A percentile compares a stretch with the other conserved stretches of the same genome.
Evolutionary conservation across 805 yeast species (phyloP).

Genomic region (Tetrapisispora phaffii): DNA sequence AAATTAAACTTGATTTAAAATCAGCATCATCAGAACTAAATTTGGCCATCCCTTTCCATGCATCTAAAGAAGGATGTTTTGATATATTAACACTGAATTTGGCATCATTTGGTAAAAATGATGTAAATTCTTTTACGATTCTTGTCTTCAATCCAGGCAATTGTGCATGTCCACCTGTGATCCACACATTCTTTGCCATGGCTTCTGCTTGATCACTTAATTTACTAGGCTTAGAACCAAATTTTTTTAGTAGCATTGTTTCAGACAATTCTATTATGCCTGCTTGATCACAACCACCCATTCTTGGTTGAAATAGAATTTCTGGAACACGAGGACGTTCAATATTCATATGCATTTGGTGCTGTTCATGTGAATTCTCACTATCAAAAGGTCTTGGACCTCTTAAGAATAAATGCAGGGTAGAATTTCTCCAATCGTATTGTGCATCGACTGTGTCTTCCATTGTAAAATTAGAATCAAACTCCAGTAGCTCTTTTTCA

Average conservation of each 20-base stretch:
- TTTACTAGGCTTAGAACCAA: conserved; percentile 45
- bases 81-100: conserved; percentile 55
- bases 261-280: conserved; percentile 76
- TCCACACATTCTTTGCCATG: conserved; percentile 49
- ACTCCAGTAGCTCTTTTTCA: conserved; percentile 67
- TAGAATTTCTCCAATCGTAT: conserved; percentile 75
- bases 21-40: conserved; percentile 49
- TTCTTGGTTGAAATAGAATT: conserved; percentile 80
- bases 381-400: conserved; percentile 85
- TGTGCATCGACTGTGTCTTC: conserved; percentile 78
- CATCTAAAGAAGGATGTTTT: conserved; percentile 58
- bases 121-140: conserved; percentile 55
- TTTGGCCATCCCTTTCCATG: conserved; percentile 91
- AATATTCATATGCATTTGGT: conserved; percentile 81
- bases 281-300: conserved; percentile 93
- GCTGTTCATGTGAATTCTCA: conserved; percentile 74
- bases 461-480: conserved; percentile 75
- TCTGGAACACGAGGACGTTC: conserved; percentile 92
- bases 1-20: conserved; percentile 40
- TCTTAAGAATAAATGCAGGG: conserved; percentile 72
- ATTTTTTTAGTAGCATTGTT: conserved; percentile 51
- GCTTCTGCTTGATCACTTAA: conserved; percentile 24
- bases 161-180: conserved; percentile 78
- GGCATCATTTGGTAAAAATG: conserved; percentile 60
- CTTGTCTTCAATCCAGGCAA: conserved; percentile 60